phyloP scores from a whole-genome alignment of 345 rosid genomes.

The Acer saccharum region DNA sequence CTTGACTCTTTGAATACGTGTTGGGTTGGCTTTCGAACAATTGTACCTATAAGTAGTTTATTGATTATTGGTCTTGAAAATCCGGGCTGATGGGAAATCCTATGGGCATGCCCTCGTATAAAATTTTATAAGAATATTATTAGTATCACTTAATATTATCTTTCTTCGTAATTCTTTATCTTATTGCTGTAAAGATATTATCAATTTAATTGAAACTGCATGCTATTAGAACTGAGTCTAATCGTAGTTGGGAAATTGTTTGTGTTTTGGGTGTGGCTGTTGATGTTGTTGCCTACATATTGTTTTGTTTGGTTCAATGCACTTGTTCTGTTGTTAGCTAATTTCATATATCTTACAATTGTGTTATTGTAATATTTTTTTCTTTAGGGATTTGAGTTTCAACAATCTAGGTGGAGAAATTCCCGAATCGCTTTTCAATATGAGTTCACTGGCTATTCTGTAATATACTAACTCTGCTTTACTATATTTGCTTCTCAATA shows the following conservation, averaged over 20 bases:
- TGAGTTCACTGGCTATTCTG: constrained; percentile 48
- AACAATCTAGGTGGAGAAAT: constrained; percentile 45
- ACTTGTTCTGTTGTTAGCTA: neutral
- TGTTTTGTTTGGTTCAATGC: too few species aligned
- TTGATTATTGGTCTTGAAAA: neutral
- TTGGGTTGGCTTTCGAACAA: too few species aligned
- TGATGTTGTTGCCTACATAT: neutral
- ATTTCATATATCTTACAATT: neutral
- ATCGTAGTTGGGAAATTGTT: too few species aligned
- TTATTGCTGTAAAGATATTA: too few species aligned
- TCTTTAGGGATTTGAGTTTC: constrained; percentile 62
- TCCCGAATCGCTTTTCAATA: constrained; percentile 43
- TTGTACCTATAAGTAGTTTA: neutral
- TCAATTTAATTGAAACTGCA: too few species aligned
- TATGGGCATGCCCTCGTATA: too few species aligned
- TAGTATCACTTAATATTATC: too few species aligned
- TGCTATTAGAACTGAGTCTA: too few species aligned
- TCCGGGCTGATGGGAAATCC: neutral
- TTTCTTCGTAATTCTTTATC: too few species aligned
- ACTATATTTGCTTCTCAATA: neutral
- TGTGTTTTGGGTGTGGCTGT: neutral
- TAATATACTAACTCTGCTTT: constrained; percentile 36
- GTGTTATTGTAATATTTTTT: constrained; percentile 1
- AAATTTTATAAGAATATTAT: too few species aligned
- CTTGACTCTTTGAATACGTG: neutral